Conservation (phyloP, 768 basidiomycete species). For the Sarcomyxa edulis region DNA sequence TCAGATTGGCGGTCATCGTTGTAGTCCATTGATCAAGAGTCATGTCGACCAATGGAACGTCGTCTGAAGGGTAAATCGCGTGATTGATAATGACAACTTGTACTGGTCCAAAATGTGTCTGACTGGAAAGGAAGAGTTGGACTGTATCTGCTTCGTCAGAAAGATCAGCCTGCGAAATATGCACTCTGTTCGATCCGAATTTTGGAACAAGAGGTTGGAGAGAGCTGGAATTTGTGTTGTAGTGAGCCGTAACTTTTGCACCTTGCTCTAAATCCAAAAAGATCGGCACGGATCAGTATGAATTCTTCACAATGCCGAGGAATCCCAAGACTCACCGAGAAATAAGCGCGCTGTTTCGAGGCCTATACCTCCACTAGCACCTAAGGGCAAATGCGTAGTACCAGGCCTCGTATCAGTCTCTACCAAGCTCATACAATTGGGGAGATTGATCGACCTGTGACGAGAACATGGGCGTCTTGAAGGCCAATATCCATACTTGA, state of each 20-base stretch:
- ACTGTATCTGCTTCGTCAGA: conserved; percentile 47
- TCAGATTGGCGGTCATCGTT: conserved; percentile 60
- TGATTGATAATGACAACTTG: conserved; percentile 63
- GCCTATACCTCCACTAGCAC: conserved; percentile 75
- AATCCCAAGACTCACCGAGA: too few species aligned
- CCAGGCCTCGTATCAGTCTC: not conserved
- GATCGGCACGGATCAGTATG: too few species aligned
- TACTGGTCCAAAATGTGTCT: conserved; percentile 40
- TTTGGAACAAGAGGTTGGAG: conserved; percentile 34
- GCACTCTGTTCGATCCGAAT: conserved; percentile 27
- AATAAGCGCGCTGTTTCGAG: conserved; percentile 54
- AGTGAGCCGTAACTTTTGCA: conserved; percentile 69
- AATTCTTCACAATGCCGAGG: too few species aligned
- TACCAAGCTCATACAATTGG: too few species aligned
- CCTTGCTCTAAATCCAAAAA: conserved; percentile 67
- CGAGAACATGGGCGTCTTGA: conserved; percentile 56
- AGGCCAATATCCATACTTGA: conserved; percentile 61
- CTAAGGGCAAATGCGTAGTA: conserved; percentile 22
- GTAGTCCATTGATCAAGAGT: conserved; percentile 56
- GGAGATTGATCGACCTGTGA: conserved; percentile 48
- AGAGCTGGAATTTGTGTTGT: conserved; percentile 44
- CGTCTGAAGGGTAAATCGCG: conserved; percentile 39
- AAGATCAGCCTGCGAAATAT: conserved; percentile 53
- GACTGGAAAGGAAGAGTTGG: conserved; percentile 40
- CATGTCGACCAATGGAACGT: conserved; percentile 52